Conservation (phyloP, 2,329 filamentous ascomycete genomes). For the Cytospora schulzeri region DNA sequence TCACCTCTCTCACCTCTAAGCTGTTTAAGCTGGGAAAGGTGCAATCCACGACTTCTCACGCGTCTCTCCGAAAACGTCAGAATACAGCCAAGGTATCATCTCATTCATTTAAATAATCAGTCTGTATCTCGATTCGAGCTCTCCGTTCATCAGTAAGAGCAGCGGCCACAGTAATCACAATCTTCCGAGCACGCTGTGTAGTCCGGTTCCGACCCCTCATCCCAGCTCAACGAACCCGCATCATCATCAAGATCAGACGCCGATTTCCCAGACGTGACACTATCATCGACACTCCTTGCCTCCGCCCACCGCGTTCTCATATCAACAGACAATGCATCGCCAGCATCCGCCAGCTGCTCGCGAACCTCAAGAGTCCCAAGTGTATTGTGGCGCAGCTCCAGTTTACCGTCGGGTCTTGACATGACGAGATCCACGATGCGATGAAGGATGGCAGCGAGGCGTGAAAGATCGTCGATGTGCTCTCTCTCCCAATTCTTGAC, state of each 20-base stretch:
- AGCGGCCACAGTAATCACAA: slow-evolving; percentile 34
- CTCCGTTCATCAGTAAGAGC: slow-evolving; percentile 27
- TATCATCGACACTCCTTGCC: not conserved
- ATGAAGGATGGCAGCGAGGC: slow-evolving; percentile 36
- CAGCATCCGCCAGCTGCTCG: slow-evolving; percentile 30
- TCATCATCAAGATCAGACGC: slow-evolving; percentile 2
- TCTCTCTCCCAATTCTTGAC: slow-evolving; percentile 42
- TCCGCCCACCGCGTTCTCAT: slow-evolving; percentile 33
- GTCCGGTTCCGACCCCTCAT: slow-evolving; percentile 25
- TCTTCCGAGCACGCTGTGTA: slow-evolving; percentile 31
- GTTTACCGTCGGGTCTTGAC: slow-evolving; percentile 23
- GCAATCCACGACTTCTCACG: not conserved
- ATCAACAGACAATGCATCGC: slow-evolving; percentile 33
- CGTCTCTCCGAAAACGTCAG: not conserved
- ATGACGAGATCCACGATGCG: slow-evolving; percentile 30
- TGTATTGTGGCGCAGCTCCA: slow-evolving; percentile 33
- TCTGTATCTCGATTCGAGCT: not conserved
- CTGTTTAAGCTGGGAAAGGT: not conserved
- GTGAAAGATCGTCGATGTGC: slow-evolving; percentile 36
- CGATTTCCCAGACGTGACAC: not conserved
- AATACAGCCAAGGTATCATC: too few relatives aligned
- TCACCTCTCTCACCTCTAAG: too few relatives aligned
- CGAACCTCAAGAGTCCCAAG: slow-evolving; percentile 31
- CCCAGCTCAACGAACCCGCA: slow-evolving; percentile 13
- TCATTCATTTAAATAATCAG: not conserved